phyloP scores from a whole-genome alignment of 75 land plant genomes.

The Pinus albicaulis region DNA sequence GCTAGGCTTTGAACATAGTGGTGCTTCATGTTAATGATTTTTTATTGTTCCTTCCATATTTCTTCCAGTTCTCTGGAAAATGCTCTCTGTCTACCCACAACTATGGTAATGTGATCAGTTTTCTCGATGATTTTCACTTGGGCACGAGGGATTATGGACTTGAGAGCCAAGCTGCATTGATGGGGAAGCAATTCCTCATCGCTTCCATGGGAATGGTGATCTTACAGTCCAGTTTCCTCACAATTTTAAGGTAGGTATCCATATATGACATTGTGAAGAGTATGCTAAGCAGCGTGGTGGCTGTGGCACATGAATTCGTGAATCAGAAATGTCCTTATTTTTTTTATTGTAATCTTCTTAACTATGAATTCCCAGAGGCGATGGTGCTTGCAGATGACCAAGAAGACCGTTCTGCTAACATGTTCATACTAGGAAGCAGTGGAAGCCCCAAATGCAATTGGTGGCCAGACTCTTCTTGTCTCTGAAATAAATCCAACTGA shows the following conservation, averaged over 20 bases:
- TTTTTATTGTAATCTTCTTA: conserved; percentile 35
- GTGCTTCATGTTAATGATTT: too few species aligned
- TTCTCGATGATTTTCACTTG: conserved; percentile 44
- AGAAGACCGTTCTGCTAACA: conserved; percentile 57
- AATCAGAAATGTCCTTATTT: conserved; percentile 48
- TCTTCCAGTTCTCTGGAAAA: conserved; percentile 71
- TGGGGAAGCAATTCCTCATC: conserved; percentile 70
- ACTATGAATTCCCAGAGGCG: conserved; percentile 61
- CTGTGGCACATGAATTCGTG: conserved; percentile 86
- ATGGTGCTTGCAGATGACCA: conserved; percentile 83
- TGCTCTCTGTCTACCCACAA: conserved; percentile 61
- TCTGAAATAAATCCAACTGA: too few species aligned
- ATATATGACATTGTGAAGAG: conserved; percentile 90
- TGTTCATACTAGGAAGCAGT: conserved; percentile 95
- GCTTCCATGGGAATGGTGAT: conserved; percentile 62
- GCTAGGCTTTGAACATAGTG: too few species aligned
- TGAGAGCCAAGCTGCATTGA: conserved; percentile 62
- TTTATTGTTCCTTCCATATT: conserved; percentile 36
- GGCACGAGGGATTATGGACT: conserved; percentile 39
- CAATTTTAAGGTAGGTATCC: conserved; percentile 41
- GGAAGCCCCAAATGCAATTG: conserved; percentile 71
- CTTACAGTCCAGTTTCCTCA: conserved; percentile 37
- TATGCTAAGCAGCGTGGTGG: conserved; percentile 90
- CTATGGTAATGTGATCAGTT: conserved; percentile 70
- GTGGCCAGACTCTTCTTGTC: conserved; percentile 82